Percentiles rank a stretch among this genome's conserved stretches.
These are phyloP conservation scores for Pichia thaimueangensis DNA, from an alignment of 805 yeast genomes.

Conservation along the genomic window DNA sequence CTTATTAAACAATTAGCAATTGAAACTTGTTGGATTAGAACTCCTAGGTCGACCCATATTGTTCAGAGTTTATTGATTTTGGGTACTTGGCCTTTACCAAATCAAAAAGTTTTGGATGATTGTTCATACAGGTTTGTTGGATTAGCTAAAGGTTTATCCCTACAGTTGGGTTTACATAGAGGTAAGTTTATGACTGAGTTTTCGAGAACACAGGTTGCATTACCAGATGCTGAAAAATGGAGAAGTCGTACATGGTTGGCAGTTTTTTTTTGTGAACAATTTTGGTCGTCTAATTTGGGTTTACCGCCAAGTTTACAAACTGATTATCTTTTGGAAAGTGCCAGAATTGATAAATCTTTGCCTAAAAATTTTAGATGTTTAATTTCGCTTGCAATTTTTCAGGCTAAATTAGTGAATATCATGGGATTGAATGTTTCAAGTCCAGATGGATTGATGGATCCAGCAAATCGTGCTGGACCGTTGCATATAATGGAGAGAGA, in stretches of 20 bases:
- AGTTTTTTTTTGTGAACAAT: conserved; percentile 80
- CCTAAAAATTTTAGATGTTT: conserved; percentile 70
- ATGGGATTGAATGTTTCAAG: conserved; percentile 83
- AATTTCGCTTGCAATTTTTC: conserved; percentile 71
- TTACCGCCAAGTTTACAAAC: conserved; percentile 81
- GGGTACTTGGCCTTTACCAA: conserved; percentile 88
- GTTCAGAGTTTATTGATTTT: conserved; percentile 84
- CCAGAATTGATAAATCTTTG: conserved; percentile 56
- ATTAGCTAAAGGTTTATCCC: conserved; percentile 74
- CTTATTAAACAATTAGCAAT: conserved; percentile 81
- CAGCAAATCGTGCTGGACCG: conserved; percentile 74
- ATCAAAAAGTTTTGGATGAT: conserved; percentile 86
- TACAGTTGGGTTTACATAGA: conserved; percentile 84
- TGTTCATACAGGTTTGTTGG: conserved; percentile 86
- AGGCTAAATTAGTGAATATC: conserved; percentile 72
- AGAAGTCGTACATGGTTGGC: conserved; percentile 90
- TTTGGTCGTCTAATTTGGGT: conserved; percentile 84
- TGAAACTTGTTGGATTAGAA: conserved; percentile 87
- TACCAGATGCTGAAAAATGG: conserved; percentile 92
- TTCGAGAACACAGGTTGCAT: conserved; percentile 78
- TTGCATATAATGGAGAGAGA: conserved; percentile 74
- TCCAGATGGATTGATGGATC: conserved; percentile 85
- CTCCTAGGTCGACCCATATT: conserved; percentile 90
- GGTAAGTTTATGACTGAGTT: conserved; percentile 90
- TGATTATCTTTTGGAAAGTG: conserved; percentile 75